Evolutionary conservation across 176 grass and related monocot genomes (phyloP).

Genomic region (Oryza glaberrima): DNA sequence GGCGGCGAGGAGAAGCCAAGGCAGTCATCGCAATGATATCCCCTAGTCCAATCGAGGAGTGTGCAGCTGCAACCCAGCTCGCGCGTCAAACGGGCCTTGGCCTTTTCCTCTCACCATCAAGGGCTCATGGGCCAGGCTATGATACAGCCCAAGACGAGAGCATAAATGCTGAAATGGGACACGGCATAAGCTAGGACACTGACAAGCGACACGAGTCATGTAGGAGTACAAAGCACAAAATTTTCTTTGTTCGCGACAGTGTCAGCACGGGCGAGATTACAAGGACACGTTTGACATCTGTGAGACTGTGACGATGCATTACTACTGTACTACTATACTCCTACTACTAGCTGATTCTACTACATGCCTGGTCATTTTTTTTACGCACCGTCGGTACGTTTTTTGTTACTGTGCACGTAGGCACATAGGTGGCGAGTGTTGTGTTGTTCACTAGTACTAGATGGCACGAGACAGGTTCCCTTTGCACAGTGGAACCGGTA

Average conservation of each 20-base stretch:
- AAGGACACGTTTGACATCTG: not conserved
- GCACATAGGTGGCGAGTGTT: not conserved
- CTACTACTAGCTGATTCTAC: too few relatives aligned
- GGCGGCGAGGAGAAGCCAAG: too few relatives aligned
- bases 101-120: not conserved
- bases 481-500: conserved; percentile 19
- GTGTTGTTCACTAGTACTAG: not conserved
- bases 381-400: too few relatives aligned
- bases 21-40: too few relatives aligned
- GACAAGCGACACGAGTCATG: not conserved
- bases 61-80: too few relatives aligned
- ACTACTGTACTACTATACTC: not conserved
- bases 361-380: too few relatives aligned
- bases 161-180: not conserved
- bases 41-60: too few relatives aligned
- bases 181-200: not conserved
- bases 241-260: not conserved
- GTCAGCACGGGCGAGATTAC: not conserved
- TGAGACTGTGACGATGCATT: not conserved
- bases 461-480: not conserved
- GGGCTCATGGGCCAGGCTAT: not conserved
- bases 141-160: not conserved
- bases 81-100: too few relatives aligned
- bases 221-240: not conserved
- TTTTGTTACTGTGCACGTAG: not conserved